Evolutionary conservation across 2,329 filamentous ascomycete genomes (phyloP).

Genomic region (Penicillium sp.): DNA sequence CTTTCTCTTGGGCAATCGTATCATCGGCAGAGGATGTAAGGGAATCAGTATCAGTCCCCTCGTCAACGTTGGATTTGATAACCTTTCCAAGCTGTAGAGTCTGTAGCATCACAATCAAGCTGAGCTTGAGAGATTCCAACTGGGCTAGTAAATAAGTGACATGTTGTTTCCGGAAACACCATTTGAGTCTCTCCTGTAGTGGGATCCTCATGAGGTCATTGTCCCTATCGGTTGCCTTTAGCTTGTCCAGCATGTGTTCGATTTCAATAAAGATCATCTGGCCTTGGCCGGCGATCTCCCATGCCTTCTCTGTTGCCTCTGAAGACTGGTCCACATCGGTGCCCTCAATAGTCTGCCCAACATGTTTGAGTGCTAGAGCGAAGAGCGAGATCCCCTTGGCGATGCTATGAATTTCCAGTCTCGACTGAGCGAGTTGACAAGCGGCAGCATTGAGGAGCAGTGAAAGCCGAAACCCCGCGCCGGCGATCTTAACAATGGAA

Average conservation of each 20-base stretch:
- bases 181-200: conserved; percentile 38
- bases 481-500: conserved; percentile 25
- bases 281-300: conserved; percentile 41
- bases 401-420: conserved; percentile 43
- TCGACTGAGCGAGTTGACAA: conserved; percentile 40
- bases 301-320: conserved; percentile 35
- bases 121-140: conserved; percentile 43
- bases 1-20: conserved; percentile 40
- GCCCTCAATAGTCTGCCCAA: conserved; percentile 33
- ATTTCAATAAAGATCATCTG: conserved; percentile 43
- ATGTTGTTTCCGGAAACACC: conserved; percentile 43
- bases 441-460: conserved; percentile 44
- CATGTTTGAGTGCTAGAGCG: conserved; percentile 40
- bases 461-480: conserved; percentile 41
- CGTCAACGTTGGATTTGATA: conserved; percentile 30
- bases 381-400: conserved; percentile 44
- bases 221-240: conserved; percentile 28
- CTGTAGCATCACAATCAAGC: conserved; percentile 40
- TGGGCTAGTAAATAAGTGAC: conserved; percentile 44
- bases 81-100: conserved; percentile 40
- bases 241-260: conserved; percentile 41
- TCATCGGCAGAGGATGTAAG: conserved; percentile 25
- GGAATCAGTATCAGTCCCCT: not conserved
- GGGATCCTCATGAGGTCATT: conserved; percentile 27
- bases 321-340: conserved; percentile 32